These are phyloP conservation scores for Cladophialophora psammophila DNA, from an alignment of 2,329 filamentous ascomycete species.

Conservation along the genomic window DNA sequence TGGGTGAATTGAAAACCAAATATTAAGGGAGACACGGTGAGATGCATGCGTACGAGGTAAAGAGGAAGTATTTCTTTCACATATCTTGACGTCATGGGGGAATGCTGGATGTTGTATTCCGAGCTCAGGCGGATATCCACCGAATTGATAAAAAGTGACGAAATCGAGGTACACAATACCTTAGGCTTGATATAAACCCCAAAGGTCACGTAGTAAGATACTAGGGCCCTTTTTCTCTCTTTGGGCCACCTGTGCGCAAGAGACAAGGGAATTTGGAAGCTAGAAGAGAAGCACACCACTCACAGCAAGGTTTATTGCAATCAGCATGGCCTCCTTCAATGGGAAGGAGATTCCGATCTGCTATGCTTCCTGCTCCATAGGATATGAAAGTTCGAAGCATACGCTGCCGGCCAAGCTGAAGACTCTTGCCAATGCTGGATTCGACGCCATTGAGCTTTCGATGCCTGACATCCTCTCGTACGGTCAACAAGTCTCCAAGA, in stretches of 20 bases:
- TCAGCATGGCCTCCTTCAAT: slow-evolving; percentile 30
- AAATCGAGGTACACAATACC: background rate
- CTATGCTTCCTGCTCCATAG: slow-evolving; percentile 55
- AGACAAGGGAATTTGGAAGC: background rate
- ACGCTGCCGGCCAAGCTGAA: slow-evolving; percentile 50
- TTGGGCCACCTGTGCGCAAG: background rate
- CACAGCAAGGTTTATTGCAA: background rate
- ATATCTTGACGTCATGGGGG: background rate
- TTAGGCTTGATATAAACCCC: background rate
- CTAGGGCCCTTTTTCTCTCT: background rate
- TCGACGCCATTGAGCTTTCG: slow-evolving; percentile 74
- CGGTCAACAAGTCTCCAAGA: slow-evolving; percentile 56
- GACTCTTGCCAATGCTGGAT: slow-evolving; percentile 51
- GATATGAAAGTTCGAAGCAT: slow-evolving; percentile 44
- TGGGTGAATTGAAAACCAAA: background rate
- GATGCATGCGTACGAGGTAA: background rate
- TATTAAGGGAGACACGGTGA: background rate
- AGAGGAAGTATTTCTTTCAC: background rate
- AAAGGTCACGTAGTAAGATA: background rate
- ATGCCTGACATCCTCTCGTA: slow-evolving; percentile 76
- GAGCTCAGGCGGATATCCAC: background rate
- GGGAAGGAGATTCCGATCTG: slow-evolving; percentile 46
- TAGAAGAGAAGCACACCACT: background rate
- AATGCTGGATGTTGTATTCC: background rate
- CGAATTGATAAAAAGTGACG: background rate